Evolutionary conservation across 305 asterid genomes (phyloP), one percentile per base, ranked within the genome.

Genomic region (Euphrasia arctica): DNA sequence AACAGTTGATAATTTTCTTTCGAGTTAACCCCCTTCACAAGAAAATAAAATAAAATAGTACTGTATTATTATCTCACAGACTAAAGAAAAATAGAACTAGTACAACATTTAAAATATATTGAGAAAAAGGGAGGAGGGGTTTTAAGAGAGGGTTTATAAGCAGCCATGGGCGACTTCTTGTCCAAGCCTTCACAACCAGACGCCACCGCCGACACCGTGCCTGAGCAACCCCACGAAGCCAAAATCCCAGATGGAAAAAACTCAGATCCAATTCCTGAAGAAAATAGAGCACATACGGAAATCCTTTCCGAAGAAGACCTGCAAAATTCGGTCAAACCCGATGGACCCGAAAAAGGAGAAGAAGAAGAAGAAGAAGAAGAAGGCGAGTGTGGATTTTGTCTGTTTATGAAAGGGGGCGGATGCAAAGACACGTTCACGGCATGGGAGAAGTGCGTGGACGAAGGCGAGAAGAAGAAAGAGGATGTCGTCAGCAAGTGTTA

Each of bases 361-460:
- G 96, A 81, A 67, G 84, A 68, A 29, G 62, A 65, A n/a, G n/a
- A n/a, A 0, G 96, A 82, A 0, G 96, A 81, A 67, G 84, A 68
- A 62, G 94, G 85, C 0, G 94, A 87, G 63, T 85, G 95, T 74
- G 94, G 95, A 72, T 90, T 87, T 70, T 90, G 95, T 69, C 71
- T 90, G 63, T 87, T 80, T 45, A 90, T 90, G 97, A 90, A 90
- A 73, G 91, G 74, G 43, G 95, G 97, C 41, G 97, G 87, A 9
- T 90, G 95, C 64, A 87, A 61, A 54, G 95, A 87, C 4, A 36
- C 73, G 1, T 90, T 90, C 72, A 55, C 62, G 34, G 85, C 74
- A 3, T 90, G 97, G 97, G 91, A 87, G 58, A 83, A 80, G 66
- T 87, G 97, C 25, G 85, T 87, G 52, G 90, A 82, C 41, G 95